Conservation (phyloP, 73 alveolate species). For the Tetrahymena borealis region DNA sequence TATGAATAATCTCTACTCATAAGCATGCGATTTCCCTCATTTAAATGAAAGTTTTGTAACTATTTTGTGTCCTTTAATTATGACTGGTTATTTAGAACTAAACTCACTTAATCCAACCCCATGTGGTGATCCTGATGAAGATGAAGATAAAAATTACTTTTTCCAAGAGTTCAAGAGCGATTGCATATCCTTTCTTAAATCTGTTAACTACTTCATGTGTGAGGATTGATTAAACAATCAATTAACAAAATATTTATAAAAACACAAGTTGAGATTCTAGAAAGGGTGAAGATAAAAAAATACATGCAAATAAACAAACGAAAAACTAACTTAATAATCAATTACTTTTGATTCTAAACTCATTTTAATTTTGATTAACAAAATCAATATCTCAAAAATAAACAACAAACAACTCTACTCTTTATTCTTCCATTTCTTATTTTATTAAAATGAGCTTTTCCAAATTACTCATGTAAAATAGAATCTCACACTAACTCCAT, state of each 20-base stretch:
- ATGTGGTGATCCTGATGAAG: neutral
- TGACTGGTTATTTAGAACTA: neutral
- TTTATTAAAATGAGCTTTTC: neutral
- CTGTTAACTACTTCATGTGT: neutral
- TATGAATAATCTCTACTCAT: neutral
- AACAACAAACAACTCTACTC: neutral
- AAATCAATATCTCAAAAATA: no score
- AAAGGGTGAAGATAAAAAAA: neutral
- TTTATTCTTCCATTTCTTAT: neutral
- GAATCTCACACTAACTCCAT: neutral
- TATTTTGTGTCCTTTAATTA: neutral
- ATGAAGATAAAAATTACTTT: neutral
- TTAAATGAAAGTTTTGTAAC: neutral
- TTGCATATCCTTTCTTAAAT: neutral
- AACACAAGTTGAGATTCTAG: no score
- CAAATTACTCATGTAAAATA: neutral
- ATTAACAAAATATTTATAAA: no score
- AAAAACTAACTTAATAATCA: no score
- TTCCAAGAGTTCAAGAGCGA: neutral
- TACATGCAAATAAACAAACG: no score
- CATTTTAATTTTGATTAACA: no score
- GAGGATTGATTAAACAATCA: neutral
- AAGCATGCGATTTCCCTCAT: neutral
- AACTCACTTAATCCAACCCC: neutral
- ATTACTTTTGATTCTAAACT: no score